phyloP scores from a whole-genome alignment of 495 filamentous ascomycete species.

The Arthonia radiata region DNA sequence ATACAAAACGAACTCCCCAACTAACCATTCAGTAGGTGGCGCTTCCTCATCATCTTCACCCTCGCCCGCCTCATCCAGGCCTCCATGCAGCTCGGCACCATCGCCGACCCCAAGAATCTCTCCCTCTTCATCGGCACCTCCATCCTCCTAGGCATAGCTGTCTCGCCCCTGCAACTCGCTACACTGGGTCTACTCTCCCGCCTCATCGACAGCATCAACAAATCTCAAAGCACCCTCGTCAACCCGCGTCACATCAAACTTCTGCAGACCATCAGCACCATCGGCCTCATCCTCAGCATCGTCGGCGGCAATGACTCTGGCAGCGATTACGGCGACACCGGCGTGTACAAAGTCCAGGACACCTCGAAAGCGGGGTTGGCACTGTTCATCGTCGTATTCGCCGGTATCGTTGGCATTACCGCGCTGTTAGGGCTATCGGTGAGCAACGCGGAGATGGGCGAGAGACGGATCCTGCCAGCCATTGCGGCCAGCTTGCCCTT shows the following conservation, averaged over 20 bases:
- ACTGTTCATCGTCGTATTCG: constrained; percentile 8
- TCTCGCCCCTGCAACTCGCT: constrained; percentile 8
- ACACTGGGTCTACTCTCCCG: constrained; percentile 7
- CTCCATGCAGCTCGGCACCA: constrained; percentile 16
- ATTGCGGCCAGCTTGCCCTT: constrained; percentile 15
- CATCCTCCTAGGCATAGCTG: constrained; percentile 6
- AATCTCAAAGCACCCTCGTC: constrained; percentile 4
- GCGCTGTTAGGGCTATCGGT: constrained; percentile 4
- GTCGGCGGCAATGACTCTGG: constrained; percentile 9
- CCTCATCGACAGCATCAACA: constrained; percentile 4
- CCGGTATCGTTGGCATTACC: constrained; percentile 7
- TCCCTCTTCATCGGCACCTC: constrained; percentile 8
- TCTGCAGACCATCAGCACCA: constrained; percentile 7
- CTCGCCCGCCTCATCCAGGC: constrained; percentile 16
- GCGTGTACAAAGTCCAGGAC: constrained; percentile 2
- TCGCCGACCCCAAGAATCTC: constrained; percentile 8
- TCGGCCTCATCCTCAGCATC: constrained; percentile 11
- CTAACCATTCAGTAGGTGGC: no score
- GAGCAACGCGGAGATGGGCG: constrained; percentile 9
- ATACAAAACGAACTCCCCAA: no score
- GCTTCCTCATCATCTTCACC: constrained; percentile 16
- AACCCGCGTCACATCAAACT: constrained; percentile 2
- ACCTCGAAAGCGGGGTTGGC: constrained; percentile 8
- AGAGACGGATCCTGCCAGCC: constrained; percentile 15
- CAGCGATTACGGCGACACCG: constrained; percentile 1